A percentile compares a stretch with the other conserved stretches of the same genome.
phyloP scores from a whole-genome alignment of 2,329 filamentous ascomycete genomes.

The Aureobasidium lini region DNA sequence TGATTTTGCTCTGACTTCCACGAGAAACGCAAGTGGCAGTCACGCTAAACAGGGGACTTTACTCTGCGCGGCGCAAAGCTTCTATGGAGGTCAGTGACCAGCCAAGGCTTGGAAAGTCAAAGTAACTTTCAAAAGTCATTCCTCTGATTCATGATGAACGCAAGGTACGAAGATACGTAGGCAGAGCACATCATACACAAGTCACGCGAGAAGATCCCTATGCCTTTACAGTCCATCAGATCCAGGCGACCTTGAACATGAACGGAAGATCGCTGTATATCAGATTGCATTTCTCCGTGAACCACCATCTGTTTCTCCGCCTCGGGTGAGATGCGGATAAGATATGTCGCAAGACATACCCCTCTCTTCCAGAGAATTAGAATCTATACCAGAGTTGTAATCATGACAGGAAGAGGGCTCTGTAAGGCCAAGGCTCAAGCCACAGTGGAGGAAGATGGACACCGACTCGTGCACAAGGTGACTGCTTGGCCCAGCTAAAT shows the following conservation, averaged over 20 bases:
- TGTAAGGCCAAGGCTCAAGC: neutral
- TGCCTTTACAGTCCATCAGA: neutral
- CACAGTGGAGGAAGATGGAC: slow-evolving; percentile 2
- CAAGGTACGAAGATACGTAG: neutral
- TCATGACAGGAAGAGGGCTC: neutral
- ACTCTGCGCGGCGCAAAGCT: slow-evolving; percentile 8
- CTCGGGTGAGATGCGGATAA: neutral
- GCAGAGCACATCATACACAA: neutral
- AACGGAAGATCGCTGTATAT: neutral
- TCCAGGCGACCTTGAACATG: neutral
- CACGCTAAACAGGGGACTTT: neutral
- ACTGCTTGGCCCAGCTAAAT: neutral
- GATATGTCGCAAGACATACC: neutral
- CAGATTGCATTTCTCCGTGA: neutral
- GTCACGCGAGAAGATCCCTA: neutral
- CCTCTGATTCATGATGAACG: slow-evolving; percentile 7
- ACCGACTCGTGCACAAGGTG: neutral
- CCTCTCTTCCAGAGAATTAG: neutral
- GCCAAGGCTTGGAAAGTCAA: neutral
- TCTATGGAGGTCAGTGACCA: neutral
- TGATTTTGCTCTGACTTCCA: neutral
- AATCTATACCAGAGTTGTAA: neutral
- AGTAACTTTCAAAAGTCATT: neutral
- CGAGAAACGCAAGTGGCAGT: neutral
- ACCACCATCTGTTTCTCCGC: neutral